Evolutionary conservation across 2,329 filamentous ascomycete genomes (phyloP).

Genomic region (Tolypocladium tundrense): DNA sequence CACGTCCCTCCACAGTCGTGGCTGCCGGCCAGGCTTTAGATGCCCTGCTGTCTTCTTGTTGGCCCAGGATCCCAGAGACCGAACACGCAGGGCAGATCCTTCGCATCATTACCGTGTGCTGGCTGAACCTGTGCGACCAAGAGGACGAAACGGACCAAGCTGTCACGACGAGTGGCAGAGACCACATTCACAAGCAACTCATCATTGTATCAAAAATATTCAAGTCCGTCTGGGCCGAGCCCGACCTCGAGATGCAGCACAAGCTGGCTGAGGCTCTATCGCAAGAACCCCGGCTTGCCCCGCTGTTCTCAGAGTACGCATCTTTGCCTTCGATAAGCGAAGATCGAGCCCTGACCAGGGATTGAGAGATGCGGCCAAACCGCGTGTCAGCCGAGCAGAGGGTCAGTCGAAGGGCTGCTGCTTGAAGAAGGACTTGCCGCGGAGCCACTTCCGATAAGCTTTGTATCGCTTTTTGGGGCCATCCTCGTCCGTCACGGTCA

Average conservation of each 20-base stretch:
- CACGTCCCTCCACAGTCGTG: constrained; percentile 41
- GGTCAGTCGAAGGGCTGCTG: constrained; percentile 58
- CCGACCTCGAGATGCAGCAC: constrained; percentile 3
- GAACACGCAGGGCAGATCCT: constrained; percentile 55
- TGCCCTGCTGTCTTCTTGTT: constrained; percentile 50
- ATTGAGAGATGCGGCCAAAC: background rate
- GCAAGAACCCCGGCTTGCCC: constrained; percentile 18
- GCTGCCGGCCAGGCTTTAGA: constrained; percentile 44
- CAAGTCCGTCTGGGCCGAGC: constrained; percentile 12
- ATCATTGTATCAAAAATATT: constrained; percentile 10
- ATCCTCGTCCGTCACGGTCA: constrained; percentile 84
- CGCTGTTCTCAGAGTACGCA: constrained; percentile 10
- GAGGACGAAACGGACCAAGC: background rate
- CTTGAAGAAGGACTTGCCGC: constrained; percentile 92
- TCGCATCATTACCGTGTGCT: constrained; percentile 50
- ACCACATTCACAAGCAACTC: constrained; percentile 8
- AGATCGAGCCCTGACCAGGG: background rate
- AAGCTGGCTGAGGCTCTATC: constrained; percentile 11
- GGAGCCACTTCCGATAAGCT: constrained; percentile 88
- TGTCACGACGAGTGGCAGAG: background rate
- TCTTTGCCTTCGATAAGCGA: background rate
- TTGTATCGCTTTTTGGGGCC: constrained; percentile 90
- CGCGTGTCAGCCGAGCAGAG: background rate
- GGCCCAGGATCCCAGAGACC: constrained; percentile 51
- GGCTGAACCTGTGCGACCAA: constrained; percentile 43